phyloP scores from a whole-genome alignment of 1,139 yeast species.

The Suhomyces coccinellae region DNA sequence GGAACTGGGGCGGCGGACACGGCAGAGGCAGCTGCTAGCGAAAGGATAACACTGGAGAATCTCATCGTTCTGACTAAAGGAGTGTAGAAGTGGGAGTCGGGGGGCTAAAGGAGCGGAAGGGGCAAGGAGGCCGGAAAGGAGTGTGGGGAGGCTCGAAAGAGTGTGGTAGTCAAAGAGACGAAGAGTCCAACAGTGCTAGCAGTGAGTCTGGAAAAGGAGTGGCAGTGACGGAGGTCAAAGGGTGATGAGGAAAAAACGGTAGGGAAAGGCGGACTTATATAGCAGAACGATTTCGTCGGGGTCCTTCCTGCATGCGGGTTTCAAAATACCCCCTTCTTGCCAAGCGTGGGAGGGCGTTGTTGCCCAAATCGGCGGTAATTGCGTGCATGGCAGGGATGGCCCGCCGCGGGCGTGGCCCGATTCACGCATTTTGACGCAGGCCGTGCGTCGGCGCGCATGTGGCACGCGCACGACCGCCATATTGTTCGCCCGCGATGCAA shows the following conservation, averaged over 20 bases:
- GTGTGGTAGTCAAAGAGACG: background rate
- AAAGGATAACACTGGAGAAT: slow-evolving; percentile 15
- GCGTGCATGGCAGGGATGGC: background rate
- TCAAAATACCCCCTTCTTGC: background rate
- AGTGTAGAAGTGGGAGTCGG: slow-evolving; percentile 8
- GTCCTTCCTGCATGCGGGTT: background rate
- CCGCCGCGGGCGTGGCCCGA: background rate
- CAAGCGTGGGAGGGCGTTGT: background rate
- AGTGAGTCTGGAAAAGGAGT: slow-evolving; percentile 5
- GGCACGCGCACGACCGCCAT: background rate
- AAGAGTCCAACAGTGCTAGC: background rate
- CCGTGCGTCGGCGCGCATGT: background rate
- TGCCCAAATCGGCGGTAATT: background rate
- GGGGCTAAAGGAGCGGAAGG: slow-evolving; percentile 11
- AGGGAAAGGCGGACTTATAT: background rate
- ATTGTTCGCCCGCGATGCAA: too few species aligned
- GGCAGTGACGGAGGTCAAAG: slow-evolving; percentile 8
- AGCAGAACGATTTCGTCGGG: background rate
- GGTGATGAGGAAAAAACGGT: background rate
- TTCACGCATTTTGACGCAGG: too few species aligned
- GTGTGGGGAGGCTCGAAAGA: background rate
- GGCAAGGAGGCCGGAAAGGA: background rate
- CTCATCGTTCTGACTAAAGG: slow-evolving; percentile 14
- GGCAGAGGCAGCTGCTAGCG: slow-evolving; percentile 14
- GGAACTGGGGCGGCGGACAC: slow-evolving; percentile 27